Evolutionary conservation across 2,329 filamentous ascomycete species (phyloP), one percentile per base, ranked within the genome.

Genomic region (Bipolaris bicolor): DNA sequence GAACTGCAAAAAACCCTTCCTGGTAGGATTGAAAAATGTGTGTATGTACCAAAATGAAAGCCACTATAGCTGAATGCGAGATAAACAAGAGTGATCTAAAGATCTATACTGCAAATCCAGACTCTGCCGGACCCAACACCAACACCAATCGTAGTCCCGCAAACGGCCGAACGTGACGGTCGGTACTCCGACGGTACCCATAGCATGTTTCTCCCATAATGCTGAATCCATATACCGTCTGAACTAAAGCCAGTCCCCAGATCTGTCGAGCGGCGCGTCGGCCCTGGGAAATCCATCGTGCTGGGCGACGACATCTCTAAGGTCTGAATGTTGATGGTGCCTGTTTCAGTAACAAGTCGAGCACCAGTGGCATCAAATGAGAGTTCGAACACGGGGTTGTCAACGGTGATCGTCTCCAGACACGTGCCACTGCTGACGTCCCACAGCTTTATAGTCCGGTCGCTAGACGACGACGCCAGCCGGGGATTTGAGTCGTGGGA

Each of bases 121-220:
- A 67, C 63, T 50, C 53, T 64, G 55, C 62, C 58, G 49, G 57
- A 57, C 41, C 47, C 47, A 60, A 49, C 31, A 52, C 62, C 62
- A 22, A 64, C 55, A 33, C 55, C 55, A 53, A 67, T 41, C 5
- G 9, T 63, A 5, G 49, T 64, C 40, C 62, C 55, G 20, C 46
- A 56, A 36, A 68, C 50, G 43, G 55, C 40, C 50, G 55, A 68
- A 33, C 49, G 58, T 36, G 51, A 64, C 29, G 60, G 58, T 20
- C 64, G 62, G 62, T 68, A 68, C 59, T 69, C 64, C 55, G 55
- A 62, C 10, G 63, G 66, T 46, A 69, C 18, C 62, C 58, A 67
- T 9, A 69, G 49, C 29, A 67, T 31, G 22, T 66, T 66, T 41
- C 62, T 46, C 13, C 49, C 50, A 39, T 52, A 49, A 57, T 62